Evolutionary conservation across 805 yeast genomes (phyloP).

Genomic region (Kodamaea kaohsiungensis): DNA sequence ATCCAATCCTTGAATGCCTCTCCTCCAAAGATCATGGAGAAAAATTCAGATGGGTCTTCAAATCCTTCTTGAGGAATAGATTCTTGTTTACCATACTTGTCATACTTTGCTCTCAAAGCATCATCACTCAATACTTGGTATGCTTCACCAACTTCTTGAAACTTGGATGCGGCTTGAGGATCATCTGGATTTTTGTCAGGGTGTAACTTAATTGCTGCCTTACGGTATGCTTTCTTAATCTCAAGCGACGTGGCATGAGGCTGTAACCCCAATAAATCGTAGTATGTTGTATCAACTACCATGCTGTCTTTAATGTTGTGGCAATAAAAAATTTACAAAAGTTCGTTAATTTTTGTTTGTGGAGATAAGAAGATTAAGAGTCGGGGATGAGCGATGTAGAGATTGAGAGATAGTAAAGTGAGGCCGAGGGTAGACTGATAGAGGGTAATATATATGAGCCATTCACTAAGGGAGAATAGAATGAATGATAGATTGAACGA

Average conservation of each 20-base stretch:
- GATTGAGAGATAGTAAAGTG: not conserved
- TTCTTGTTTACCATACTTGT: slow-evolving; percentile 72
- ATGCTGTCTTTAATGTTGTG: slow-evolving; percentile 16
- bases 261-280: slow-evolving; percentile 36
- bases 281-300: slow-evolving; percentile 49
- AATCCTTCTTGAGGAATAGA: slow-evolving; percentile 71
- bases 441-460: not conserved
- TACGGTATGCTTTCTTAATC: slow-evolving; percentile 46
- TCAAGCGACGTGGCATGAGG: slow-evolving; percentile 43
- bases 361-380: slow-evolving; percentile 1
- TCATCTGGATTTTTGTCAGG: slow-evolving; percentile 51
- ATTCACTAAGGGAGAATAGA: not conserved
- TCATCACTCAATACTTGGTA: slow-evolving; percentile 76
- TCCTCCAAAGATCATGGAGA: slow-evolving; percentile 80
- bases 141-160: slow-evolving; percentile 61
- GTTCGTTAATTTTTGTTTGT: not conserved
- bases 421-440: not conserved
- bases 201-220: slow-evolving; percentile 44
- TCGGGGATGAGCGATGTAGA: not conserved
- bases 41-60: slow-evolving; percentile 65
- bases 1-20: slow-evolving; percentile 74
- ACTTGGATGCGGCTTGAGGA: slow-evolving; percentile 44
- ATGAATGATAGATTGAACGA: not conserved
- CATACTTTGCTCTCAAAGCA: slow-evolving; percentile 63
- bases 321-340: not conserved